Base-by-base conservation (phyloP, 148 eudicot species). In the Polygonum aviculare region DNA sequence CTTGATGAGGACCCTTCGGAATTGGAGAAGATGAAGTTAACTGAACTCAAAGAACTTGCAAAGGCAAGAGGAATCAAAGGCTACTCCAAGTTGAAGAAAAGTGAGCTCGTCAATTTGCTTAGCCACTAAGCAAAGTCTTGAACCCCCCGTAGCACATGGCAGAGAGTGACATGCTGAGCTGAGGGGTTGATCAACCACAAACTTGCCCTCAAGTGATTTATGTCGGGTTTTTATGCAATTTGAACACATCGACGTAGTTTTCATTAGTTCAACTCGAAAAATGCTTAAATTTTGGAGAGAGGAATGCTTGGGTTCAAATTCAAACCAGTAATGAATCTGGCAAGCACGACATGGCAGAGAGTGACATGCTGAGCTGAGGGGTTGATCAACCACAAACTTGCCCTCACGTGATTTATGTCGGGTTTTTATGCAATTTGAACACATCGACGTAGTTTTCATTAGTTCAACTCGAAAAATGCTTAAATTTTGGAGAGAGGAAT, bases 71-170 rank as follows among this genome's bases (percentile, higher is more conserved):
- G 91, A 80, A 47, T 88, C 33, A 85, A 72, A 81, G 96, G 90
- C 47, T 91, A 89, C 78, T 87, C 93, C 12, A 91, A 87, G 80
- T 73, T 89, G 76, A 91, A 84, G 83, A 89, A 89, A 77, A 80
- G 80, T 72, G 91, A 87, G 75, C 86, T 89, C 3, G 63, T 89
- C 19, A 80, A 86, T 74, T 78, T 87, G 57, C 78, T 91, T 14
- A 81, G 59, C 62, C 45, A 76, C 73, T n/a, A 55, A 49, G 22
- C 54, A 22, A 57, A 55, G 48, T 49, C 49, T 3, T 73, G 49
- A 72, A 18, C 7, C 36, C 36, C 35, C 15, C 14, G 1, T 60
- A 22, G 14, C 36, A n/a, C 21, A 31, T 55, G 22, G 1, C 8
- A 19, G 9, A 55, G 9, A n/a, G 26, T 19, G 9, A 55, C 22